A percentile compares a stretch with the other conserved stretches of the same genome.
phyloP scores from a whole-genome alignment of 2,329 filamentous ascomycete species.

The Teratosphaeria nubilosa region DNA sequence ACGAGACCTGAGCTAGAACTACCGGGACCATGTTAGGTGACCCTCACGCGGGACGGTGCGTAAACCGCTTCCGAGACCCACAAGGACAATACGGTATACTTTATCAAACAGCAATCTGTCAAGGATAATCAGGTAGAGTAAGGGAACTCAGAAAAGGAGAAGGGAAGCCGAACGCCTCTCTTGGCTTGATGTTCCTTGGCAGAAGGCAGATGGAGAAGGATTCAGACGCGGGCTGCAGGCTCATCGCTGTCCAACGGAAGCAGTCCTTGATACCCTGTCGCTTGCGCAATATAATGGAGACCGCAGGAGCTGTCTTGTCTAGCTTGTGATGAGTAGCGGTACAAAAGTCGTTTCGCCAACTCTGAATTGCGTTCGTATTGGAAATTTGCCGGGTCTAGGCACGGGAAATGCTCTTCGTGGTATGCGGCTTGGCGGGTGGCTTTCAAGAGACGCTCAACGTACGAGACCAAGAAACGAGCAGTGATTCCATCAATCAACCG shows the following conservation, averaged over 20 bases:
- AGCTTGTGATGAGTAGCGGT: background rate
- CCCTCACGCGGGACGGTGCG: background rate
- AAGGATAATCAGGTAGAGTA: background rate
- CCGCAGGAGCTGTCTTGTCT: background rate
- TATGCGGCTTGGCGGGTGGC: background rate
- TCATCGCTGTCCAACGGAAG: background rate
- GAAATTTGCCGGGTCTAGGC: background rate
- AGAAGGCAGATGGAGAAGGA: background rate
- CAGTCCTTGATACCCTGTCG: background rate
- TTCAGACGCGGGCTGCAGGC: background rate
- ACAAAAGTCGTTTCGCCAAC: background rate
- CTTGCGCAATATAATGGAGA: background rate
- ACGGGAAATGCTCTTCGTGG: background rate
- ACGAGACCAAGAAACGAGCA: too few species aligned
- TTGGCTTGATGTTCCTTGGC: too few species aligned
- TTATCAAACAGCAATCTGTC: background rate
- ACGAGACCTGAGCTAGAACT: background rate
- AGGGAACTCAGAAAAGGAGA: too few species aligned
- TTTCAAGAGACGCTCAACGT: too few species aligned
- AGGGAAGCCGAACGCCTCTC: too few species aligned
- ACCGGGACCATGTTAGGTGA: background rate
- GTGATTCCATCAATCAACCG: background rate
- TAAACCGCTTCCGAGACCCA: background rate
- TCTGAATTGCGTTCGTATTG: too few species aligned
- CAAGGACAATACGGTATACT: background rate